Evolutionary conservation across 257 asterid genomes (phyloP), one percentile per base, ranked within the genome.

Genomic region (Ligustrum vulgare): DNA sequence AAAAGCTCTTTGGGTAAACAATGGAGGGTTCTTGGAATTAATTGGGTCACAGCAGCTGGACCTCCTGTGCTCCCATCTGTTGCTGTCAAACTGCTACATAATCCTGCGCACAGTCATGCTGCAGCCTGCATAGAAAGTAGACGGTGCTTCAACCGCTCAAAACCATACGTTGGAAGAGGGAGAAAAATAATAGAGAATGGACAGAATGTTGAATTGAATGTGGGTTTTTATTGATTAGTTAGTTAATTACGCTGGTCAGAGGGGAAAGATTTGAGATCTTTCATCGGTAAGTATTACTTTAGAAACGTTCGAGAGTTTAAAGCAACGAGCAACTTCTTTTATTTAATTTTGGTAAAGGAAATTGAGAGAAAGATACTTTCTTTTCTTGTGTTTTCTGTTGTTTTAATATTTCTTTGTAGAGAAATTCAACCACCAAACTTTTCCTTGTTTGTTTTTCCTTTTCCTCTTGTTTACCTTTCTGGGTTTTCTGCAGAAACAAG

Each of bases 71-170:
- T 72, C 56, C 76, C 80, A 82, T 75, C 79, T 79, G 87, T 79
- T 85, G 81, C 86, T 88, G 79, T 88, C 88, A 81, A 86, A 69
- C 83, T 82, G 83, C 85, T 77, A 78, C 88, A 76, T 73, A 73
- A 76, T 82, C 77, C 83, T 82, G 84, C 69, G 51, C 15, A 41
- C 86, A 76, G 78, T 80, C 67, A 77, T 82, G 74, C 80, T 81
- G 77, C 67, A 77, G 83, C 72, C 80, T 81, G 77, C 87, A 77
- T 82, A 75, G 81, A 83, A 80, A 81, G 82, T 78, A 70, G 89
- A 79, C 72, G 78, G 78, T 83, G 83, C 83, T 77, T 84, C 81
- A 84, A 80, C 81, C 74, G 77, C 74, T 78, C 76, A 70, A 77
- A 76, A 82, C 39, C 84, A 60, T 56, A 37, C 60, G 71, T 49